Evolutionary conservation across 768 basidiomycete genomes (phyloP).

Genomic region (Serendipita vermifera): DNA sequence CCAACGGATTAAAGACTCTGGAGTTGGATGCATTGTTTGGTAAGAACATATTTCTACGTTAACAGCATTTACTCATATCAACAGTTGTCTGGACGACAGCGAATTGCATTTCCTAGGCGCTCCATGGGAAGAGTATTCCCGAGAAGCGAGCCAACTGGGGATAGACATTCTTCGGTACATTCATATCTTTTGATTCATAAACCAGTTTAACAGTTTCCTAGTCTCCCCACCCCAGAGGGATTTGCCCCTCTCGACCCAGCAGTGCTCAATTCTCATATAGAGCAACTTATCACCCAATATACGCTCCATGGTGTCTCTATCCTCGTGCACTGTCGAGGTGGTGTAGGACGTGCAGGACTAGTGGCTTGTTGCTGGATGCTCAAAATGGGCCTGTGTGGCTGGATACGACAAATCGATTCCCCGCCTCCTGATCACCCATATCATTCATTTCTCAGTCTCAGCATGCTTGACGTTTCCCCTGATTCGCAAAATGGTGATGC

Average conservation of each 20-base stretch:
- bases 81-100: slow-evolving; percentile 69
- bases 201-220: slow-evolving; percentile 23
- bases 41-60: slow-evolving; percentile 24
- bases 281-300: slow-evolving; percentile 52
- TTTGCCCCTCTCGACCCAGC: slow-evolving; percentile 52
- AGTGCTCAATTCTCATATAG: slow-evolving; percentile 52
- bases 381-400: slow-evolving; percentile 80
- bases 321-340: slow-evolving; percentile 85
- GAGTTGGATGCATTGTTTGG: slow-evolving; percentile 78
- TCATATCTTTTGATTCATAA: background rate
- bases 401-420: slow-evolving; percentile 27
- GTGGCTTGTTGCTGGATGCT: slow-evolving; percentile 88
- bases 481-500: slow-evolving; percentile 1
- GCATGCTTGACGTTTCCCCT: slow-evolving; percentile 15
- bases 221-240: slow-evolving; percentile 83
- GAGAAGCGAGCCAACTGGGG: slow-evolving; percentile 45
- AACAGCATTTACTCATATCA: slow-evolving; percentile 8
- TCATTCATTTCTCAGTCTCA: background rate
- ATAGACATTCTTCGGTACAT: slow-evolving; percentile 68
- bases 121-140: slow-evolving; percentile 66
- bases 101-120: slow-evolving; percentile 81
- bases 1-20: slow-evolving; percentile 52
- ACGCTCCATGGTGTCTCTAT: slow-evolving; percentile 58
- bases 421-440: no score
- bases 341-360: slow-evolving; percentile 85